A percentile compares a stretch with the other conserved stretches of the same genome.
Evolutionary conservation across 139 green algal genomes (phyloP).

Genomic region (Auxenochlorella pyrenoidosa): DNA sequence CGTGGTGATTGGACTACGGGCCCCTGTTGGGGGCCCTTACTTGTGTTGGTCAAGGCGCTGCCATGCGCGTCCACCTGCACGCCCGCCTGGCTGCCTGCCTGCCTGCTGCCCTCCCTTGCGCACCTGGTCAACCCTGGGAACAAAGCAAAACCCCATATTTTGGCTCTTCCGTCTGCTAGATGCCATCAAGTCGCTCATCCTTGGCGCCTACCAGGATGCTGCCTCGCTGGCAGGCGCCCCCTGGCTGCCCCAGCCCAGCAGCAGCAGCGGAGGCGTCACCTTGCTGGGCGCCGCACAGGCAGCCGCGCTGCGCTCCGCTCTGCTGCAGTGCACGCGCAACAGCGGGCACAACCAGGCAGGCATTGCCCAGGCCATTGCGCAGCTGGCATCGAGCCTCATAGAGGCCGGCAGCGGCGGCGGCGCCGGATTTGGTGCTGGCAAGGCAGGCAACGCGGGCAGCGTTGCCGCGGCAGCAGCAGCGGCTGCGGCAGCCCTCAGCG

Average conservation of each 20-base stretch:
- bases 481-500: not conserved
- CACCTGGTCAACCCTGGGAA: too few relatives aligned
- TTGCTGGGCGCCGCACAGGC: not conserved
- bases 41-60: too few relatives aligned
- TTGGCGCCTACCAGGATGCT: constrained; percentile 4
- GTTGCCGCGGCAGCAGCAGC: not conserved
- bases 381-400: constrained; percentile 22
- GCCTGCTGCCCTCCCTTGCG: not conserved
- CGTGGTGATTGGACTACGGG: too few relatives aligned
- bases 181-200: constrained; percentile 11
- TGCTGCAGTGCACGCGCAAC: constrained; percentile 28
- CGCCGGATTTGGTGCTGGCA: not conserved
- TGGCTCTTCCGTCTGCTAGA: not conserved
- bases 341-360: not conserved
- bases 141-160: not conserved
- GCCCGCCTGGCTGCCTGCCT: not conserved
- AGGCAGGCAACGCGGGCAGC: not conserved
- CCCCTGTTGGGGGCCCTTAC: too few relatives aligned
- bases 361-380: constrained; percentile 23
- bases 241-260: constrained; percentile 37
- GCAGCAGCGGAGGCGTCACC: too few relatives aligned
- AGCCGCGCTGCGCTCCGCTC: constrained; percentile 6
- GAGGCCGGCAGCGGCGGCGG: constrained; percentile 8
- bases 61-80: too few relatives aligned
- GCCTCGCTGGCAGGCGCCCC: not conserved